Percentiles rank a stretch among this genome's conserved stretches.
Evolutionary conservation across 2,329 filamentous ascomycete species (phyloP).

Genomic region (Trichophyton verrucosum): DNA sequence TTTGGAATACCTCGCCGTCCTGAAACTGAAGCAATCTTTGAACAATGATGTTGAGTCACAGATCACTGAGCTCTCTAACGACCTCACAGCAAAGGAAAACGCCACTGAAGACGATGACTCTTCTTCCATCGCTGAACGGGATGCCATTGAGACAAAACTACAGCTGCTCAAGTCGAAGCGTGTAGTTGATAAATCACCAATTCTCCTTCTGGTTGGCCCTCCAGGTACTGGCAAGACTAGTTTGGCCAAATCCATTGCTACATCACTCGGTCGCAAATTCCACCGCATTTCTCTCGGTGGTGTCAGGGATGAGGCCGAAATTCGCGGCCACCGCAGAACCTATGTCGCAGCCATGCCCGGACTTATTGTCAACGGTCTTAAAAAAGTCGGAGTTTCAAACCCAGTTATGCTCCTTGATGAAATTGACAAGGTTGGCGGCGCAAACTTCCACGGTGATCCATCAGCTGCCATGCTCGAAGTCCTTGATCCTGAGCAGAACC

Average conservation of each 20-base stretch:
- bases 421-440: slow-evolving; percentile 88
- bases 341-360: slow-evolving; percentile 99
- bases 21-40: slow-evolving; percentile 83
- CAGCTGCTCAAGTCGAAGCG: slow-evolving; percentile 67
- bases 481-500: slow-evolving; percentile 91
- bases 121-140: slow-evolving; percentile 34
- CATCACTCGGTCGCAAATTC: slow-evolving; percentile 85
- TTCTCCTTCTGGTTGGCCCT: slow-evolving; percentile 81
- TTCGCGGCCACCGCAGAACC: slow-evolving; percentile 83
- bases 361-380: slow-evolving; percentile 79
- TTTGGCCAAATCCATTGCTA: slow-evolving; percentile 82
- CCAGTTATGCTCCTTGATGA: slow-evolving; percentile 93
- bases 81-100: slow-evolving; percentile 35
- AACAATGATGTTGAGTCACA: slow-evolving; percentile 73
- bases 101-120: slow-evolving; percentile 48
- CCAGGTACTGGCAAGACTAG: slow-evolving; percentile 95
- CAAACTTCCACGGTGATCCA: slow-evolving; percentile 89
- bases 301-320: slow-evolving; percentile 92
- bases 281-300: slow-evolving; percentile 93
- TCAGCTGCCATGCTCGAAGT: slow-evolving; percentile 97
- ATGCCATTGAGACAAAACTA: slow-evolving; percentile 48
- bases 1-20: slow-evolving; percentile 89
- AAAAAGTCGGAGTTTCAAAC: slow-evolving; percentile 91
- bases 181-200: slow-evolving; percentile 90
- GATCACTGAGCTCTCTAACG: slow-evolving; percentile 45